phyloP scores from a whole-genome alignment of 805 yeast species.

The Candida golubevii region DNA sequence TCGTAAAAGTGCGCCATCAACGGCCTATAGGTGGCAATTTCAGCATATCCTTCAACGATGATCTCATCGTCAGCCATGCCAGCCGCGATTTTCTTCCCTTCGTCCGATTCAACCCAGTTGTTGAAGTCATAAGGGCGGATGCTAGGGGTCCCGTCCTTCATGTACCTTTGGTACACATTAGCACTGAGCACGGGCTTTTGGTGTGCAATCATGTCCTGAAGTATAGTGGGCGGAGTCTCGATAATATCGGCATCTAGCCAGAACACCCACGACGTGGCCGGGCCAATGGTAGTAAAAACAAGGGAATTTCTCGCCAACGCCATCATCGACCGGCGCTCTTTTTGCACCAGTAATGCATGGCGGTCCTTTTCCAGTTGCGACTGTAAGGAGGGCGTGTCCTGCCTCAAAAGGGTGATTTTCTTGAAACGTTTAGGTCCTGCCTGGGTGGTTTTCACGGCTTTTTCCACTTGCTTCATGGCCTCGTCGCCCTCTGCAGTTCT shows the following conservation, averaged over 20 bases:
- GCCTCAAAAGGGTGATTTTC: conserved; percentile 84
- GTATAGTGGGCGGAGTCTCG: conserved; percentile 77
- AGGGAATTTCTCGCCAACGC: conserved; percentile 92
- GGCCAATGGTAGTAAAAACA: conserved; percentile 81
- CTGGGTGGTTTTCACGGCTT: conserved; percentile 71
- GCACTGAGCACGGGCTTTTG: conserved; percentile 87
- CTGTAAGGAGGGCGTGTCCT: conserved; percentile 74
- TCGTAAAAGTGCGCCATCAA: conserved; percentile 89
- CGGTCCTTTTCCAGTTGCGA: conserved; percentile 82
- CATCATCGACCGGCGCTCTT: conserved; percentile 85
- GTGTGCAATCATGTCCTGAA: conserved; percentile 84
- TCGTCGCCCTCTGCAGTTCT: conserved; percentile 75
- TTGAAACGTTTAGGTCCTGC: conserved; percentile 63
- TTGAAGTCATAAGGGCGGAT: conserved; percentile 92
- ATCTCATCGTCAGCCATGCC: conserved; percentile 82
- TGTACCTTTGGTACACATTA: conserved; percentile 84
- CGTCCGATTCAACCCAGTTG: conserved; percentile 88
- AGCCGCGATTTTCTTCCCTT: conserved; percentile 71
- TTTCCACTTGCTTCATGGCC: conserved; percentile 68
- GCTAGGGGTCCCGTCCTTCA: conserved; percentile 51
- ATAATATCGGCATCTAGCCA: conserved; percentile 96
- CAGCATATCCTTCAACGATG: conserved; percentile 90
- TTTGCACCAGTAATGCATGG: conserved; percentile 83
- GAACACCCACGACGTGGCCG: conserved; percentile 89
- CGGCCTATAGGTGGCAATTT: conserved; percentile 90